Conservation (phyloP, 208 protist species). For the Porcisia deanei region DNA sequence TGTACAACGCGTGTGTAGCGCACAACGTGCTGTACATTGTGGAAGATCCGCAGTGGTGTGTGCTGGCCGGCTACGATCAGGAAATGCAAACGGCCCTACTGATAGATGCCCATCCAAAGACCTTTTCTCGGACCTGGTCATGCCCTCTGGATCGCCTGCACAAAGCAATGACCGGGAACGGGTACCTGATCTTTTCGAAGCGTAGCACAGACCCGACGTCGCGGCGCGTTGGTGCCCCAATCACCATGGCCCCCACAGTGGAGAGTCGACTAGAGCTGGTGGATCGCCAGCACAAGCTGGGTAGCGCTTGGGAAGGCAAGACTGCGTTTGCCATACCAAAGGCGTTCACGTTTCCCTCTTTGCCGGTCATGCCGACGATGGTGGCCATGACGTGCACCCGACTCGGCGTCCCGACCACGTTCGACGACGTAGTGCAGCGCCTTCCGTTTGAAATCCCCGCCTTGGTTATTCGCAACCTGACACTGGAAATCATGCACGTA, state of each 20-base stretch:
- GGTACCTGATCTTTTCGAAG: slow-evolving; percentile 88
- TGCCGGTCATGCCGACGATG: slow-evolving; percentile 80
- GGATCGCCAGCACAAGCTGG: slow-evolving; percentile 47
- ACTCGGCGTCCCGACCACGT: slow-evolving; percentile 60
- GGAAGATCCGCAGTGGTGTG: slow-evolving; percentile 79
- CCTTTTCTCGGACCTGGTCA: slow-evolving; percentile 81
- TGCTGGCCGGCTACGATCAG: slow-evolving; percentile 85
- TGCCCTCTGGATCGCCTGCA: slow-evolving; percentile 86
- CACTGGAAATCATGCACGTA: slow-evolving; percentile 75
- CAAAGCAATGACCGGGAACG: slow-evolving; percentile 85
- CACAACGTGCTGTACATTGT: slow-evolving; percentile 88
- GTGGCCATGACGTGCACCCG: slow-evolving; percentile 71
- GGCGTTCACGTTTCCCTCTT: slow-evolving; percentile 58
- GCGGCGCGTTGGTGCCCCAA: slow-evolving; percentile 56
- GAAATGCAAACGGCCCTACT: slow-evolving; percentile 83
- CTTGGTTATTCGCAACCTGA: slow-evolving; percentile 76
- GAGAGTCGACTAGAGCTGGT: slow-evolving; percentile 66
- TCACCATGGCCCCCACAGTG: slow-evolving; percentile 56
- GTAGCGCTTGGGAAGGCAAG: slow-evolving; percentile 17
- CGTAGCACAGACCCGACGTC: slow-evolving; percentile 13
- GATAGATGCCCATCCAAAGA: slow-evolving; percentile 87
- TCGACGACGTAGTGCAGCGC: slow-evolving; percentile 78
- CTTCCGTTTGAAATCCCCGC: slow-evolving; percentile 79
- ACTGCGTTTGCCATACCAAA: slow-evolving; percentile 22
- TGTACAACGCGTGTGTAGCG: slow-evolving; percentile 89